Evolutionary conservation across 192 early-diverging fungal species (phyloP).

Genomic region (Coemansia sp.): DNA sequence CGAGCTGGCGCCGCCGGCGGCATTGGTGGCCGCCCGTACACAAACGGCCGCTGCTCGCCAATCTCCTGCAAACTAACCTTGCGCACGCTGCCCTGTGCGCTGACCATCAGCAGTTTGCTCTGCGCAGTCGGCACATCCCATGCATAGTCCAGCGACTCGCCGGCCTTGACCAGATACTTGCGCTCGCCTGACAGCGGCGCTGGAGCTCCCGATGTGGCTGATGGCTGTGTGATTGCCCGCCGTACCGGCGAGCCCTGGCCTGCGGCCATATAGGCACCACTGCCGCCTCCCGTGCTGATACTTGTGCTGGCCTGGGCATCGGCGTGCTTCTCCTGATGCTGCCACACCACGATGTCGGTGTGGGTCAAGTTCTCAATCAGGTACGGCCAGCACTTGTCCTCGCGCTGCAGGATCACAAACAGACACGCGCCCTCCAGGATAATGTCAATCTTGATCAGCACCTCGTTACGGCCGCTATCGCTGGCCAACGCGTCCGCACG

Average conservation of each 20-base stretch:
- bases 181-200: constrained; percentile 2
- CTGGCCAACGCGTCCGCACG: constrained; percentile 39
- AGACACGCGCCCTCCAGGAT: constrained; percentile 87
- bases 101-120: constrained; percentile 70
- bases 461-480: constrained; percentile 4
- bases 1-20: constrained; percentile 11
- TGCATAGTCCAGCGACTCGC: constrained; percentile 68
- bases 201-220: background rate
- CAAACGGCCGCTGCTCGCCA: constrained; percentile 79
- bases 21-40: constrained; percentile 55
- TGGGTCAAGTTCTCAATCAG: constrained; percentile 58
- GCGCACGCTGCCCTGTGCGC: constrained; percentile 70
- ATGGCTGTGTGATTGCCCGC: background rate
- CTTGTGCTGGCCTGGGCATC: background rate
- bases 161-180: constrained; percentile 21
- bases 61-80: constrained; percentile 85
- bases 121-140: constrained; percentile 84
- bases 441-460: constrained; percentile 74
- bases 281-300: background rate
- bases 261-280: background rate
- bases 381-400: constrained; percentile 81
- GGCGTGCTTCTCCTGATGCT: constrained; percentile 39
- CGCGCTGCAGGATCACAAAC: constrained; percentile 77
- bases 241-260: background rate
- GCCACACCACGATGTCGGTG: constrained; percentile 70